Evolutionary conservation across 2,329 filamentous ascomycete species (phyloP).

Genomic region (Fusarium sp.): DNA sequence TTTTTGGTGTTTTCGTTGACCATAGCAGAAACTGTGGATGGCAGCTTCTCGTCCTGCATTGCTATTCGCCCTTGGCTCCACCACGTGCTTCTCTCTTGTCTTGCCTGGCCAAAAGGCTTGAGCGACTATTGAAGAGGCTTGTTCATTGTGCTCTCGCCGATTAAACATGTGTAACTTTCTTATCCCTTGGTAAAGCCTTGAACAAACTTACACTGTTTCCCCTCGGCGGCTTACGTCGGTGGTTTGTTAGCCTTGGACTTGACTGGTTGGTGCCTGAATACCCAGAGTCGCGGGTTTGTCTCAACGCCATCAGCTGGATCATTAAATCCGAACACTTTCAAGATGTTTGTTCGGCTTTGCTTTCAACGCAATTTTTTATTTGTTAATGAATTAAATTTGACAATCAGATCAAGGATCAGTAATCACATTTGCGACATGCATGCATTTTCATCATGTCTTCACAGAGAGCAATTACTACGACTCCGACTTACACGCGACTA

Average conservation of each 20-base stretch:
- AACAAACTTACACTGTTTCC: not conserved
- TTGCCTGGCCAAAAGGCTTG: not conserved
- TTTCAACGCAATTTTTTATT: not conserved
- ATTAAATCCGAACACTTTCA: not conserved
- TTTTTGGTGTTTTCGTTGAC: not conserved
- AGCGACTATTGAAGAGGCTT: not conserved
- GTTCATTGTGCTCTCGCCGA: not conserved
- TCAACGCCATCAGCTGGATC: not conserved
- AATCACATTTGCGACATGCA: not conserved
- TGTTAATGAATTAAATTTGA: not conserved
- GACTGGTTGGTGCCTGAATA: not conserved
- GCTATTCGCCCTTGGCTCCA: not conserved
- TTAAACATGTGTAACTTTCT: conserved; percentile 1
- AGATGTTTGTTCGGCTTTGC: not conserved
- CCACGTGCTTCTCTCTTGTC: not conserved
- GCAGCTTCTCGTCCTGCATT: not conserved
- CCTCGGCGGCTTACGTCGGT: not conserved
- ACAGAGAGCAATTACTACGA: too few species aligned
- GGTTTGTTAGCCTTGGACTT: not conserved
- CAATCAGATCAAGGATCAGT: not conserved
- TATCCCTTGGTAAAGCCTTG: not conserved
- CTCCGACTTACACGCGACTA: not conserved
- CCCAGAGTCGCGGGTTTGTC: not conserved
- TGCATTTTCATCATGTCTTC: not conserved
- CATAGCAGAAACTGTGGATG: not conserved